These are phyloP conservation scores for Russula sp. DNA, from an alignment of 768 basidiomycete species.

Conservation along the genomic window DNA sequence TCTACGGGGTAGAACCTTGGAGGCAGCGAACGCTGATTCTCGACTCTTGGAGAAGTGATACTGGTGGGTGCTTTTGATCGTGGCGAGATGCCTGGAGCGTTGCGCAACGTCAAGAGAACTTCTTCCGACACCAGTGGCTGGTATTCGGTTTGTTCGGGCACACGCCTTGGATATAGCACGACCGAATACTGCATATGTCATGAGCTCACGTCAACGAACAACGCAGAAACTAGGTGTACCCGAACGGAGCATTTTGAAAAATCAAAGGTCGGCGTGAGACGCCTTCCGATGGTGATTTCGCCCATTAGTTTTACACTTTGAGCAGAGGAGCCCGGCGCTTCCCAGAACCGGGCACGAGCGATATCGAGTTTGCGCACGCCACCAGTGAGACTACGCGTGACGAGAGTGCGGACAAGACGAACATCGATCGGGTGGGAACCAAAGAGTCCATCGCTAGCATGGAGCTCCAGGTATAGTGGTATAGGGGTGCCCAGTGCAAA, in stretches of 20 bases:
- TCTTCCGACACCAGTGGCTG: constrained; percentile 23
- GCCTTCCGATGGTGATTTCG: neutral
- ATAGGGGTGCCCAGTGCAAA: constrained; percentile 18
- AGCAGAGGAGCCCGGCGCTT: neutral
- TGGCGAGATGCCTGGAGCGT: constrained; percentile 19
- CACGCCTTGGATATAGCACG: constrained; percentile 2
- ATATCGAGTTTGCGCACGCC: constrained; percentile 1
- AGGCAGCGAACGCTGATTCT: neutral
- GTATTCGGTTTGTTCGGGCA: neutral
- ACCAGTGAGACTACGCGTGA: neutral
- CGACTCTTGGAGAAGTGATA: neutral
- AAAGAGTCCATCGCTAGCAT: neutral
- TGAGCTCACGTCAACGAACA: neutral
- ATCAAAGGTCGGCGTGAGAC: constrained; percentile 12
- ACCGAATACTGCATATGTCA: constrained; percentile 10
- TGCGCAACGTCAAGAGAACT: constrained; percentile 23
- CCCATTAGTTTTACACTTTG: constrained; percentile 10
- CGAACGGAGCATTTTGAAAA: constrained; percentile 13
- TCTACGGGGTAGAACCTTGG: neutral
- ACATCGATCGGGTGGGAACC: constrained; percentile 7
- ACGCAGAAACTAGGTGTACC: neutral
- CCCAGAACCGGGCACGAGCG: constrained; percentile 17
- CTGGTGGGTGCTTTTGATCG: neutral
- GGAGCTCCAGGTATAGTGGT: constrained; percentile 15
- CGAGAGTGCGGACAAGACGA: constrained; percentile 15